Conservation (phyloP, 1,284 basidiomycete genomes). For the Paramarasmius palmivorus region DNA sequence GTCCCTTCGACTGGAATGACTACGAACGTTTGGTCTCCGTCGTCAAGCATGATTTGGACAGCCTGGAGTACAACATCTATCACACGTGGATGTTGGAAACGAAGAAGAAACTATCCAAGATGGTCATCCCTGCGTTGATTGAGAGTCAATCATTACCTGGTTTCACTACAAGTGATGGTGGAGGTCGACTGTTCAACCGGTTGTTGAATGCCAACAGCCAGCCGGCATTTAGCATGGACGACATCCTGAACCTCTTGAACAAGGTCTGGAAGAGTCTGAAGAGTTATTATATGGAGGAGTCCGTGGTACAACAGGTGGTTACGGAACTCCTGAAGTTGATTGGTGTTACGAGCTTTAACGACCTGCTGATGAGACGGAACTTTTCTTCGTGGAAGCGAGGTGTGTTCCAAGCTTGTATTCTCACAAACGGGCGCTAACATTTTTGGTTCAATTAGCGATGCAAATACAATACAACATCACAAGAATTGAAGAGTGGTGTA, state of each 20-base stretch:
- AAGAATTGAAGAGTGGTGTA: constrained; percentile 97
- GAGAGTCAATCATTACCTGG: constrained; percentile 98
- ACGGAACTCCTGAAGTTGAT: constrained; percentile 96
- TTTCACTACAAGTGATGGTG: constrained; percentile 94
- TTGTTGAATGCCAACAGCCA: constrained; percentile 83
- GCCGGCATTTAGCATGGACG: constrained; percentile 98
- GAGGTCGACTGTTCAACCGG: constrained; percentile 91
- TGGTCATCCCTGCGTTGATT: constrained; percentile 98
- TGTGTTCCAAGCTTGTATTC: constrained; percentile 34
- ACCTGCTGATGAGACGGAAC: constrained; percentile 97
- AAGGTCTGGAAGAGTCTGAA: constrained; percentile 99
- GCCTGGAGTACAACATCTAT: constrained; percentile 99
- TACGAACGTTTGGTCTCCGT: constrained; percentile 96
- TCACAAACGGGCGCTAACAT: not conserved
- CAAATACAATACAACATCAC: constrained; percentile 99
- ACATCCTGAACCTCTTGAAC: constrained; percentile 95
- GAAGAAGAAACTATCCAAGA: constrained; percentile 95
- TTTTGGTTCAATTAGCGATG: constrained; percentile 67
- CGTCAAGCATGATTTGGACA: constrained; percentile 98
- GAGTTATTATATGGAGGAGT: constrained; percentile 99
- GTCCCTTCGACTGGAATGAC: constrained; percentile 95
- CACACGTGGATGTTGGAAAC: constrained; percentile 99
- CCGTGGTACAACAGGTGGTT: constrained; percentile 95
- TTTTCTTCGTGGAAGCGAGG: constrained; percentile 99
- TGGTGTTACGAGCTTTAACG: constrained; percentile 98